Evolutionary conservation across 305 asterid species (phyloP), one percentile per base, ranked within the genome.

Genomic region (Withania somnifera): DNA sequence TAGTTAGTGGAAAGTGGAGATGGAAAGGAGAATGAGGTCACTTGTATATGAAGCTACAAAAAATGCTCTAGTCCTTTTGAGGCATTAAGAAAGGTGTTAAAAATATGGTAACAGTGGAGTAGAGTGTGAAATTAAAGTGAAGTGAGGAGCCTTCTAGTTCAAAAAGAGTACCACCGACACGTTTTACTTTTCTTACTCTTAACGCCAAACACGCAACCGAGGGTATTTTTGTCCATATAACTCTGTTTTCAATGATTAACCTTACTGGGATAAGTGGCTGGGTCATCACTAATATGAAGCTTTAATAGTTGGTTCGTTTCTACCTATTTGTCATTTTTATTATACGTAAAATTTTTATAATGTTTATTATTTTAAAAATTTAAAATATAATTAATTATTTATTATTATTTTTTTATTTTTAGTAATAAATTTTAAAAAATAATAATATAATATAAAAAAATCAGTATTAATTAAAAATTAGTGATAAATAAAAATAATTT

Each of bases 101-200:
- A 78, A 20, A 78, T 73, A 8, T 30, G 24, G 20, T 64, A 56
- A 11, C 30, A 52, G 30, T 24, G 69, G 82, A 81, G 57, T 86
- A 64, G 76, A 34, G 56, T 42, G 78, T 45, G 19, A 45, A 71
- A 71, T 71, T 45, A 71, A 71, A 71, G 34, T 11, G 76, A 8
- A 52, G 79, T 42, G 85, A 14, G 75, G 84, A 47, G 58, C 84
- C 77, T 73, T 82, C 58, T 54, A 79, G 79, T 80, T 79, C 63
- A 82, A 83, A 89, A 86, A 52, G 85, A 56, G 52, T 54, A 61
- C 63, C 90, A 89, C 93, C 93, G 92, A 92, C 94, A 84, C 83
- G 88, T 75, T 87, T 83, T 83, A 84, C 83, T 53, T 69, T 73
- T 54, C 36, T 11, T 5, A 26, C 67, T 61, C 81, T 24, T 34